Base-by-base conservation (phyloP, 2,329 filamentous ascomycete genomes). In the Colletotrichum paranaense region DNA sequence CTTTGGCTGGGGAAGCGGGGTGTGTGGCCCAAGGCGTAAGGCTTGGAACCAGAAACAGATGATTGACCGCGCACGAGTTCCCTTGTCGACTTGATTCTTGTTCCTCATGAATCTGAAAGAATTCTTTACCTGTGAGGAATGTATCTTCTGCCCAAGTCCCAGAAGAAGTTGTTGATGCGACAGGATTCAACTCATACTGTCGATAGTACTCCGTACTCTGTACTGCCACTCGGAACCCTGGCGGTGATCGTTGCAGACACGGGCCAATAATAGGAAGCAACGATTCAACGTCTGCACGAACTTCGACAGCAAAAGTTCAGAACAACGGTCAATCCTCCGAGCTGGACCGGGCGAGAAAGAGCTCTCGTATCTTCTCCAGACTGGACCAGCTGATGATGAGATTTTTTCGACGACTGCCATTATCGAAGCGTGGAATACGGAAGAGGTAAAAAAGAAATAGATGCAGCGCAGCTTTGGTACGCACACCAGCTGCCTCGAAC, bases 231-330 rank as follows among this genome's bases (percentile, higher is more conserved):
- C 35, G 7, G 46, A 68, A 68, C 49, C 68, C 64, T 62, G 64
- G 26, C 46, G 57, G n/a, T 68, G 68, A 68, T 72, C 64, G 49
- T 22, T 62, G 26, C 35, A 49, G 57, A 56, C 64, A 62, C 35
- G 68, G 28, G 30, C 62, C 67, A 66, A 71, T 60, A 32, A 46
- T 28, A 30, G 53, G 26, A 30, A 64, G 35, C 26, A 60, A 32
- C 60, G 32, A 52, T 57, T 49, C 62, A 42, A 30, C 46, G 28
- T 35, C 22, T 22, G 30, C 30, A 59, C 24, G 11, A 62, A n/a
- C 42, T 7, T 32, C 53, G 16, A 52, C 24, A 32, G 14, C 14
- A 16, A 16, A 42, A 16, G 38, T 42, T n/a, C 30, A 67, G 46
- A 11, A 30, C 22, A 57, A 24, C 22, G 42, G 55, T 55, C 62